A percentile compares a stretch with the other conserved stretches of the same genome.
Evolutionary conservation across 768 basidiomycete species (phyloP).

Genomic region (Pisolithus orientalis): DNA sequence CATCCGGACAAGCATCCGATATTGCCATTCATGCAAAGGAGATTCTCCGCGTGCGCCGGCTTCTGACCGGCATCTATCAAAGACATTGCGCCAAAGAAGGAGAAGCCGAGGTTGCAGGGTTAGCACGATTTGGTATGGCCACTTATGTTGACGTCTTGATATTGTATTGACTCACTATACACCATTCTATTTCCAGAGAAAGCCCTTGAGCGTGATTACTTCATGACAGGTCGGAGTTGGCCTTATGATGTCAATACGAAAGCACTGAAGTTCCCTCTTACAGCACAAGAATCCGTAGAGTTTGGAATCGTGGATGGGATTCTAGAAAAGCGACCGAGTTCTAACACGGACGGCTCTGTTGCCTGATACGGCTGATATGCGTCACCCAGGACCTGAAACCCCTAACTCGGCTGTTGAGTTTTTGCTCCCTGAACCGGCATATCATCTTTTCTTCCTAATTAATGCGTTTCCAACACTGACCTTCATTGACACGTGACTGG

Average conservation of each 20-base stretch:
- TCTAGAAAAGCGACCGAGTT: constrained; percentile 66
- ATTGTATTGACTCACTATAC: constrained; percentile 10
- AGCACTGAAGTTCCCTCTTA: constrained; percentile 15
- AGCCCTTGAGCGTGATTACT: constrained; percentile 92
- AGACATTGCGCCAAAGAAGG: constrained; percentile 67
- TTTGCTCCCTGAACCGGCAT: neutral
- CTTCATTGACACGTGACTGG: no score
- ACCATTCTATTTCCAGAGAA: constrained; percentile 45
- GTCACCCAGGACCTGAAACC: constrained; percentile 3
- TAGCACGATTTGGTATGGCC: constrained; percentile 71
- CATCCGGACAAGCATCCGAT: constrained; percentile 91
- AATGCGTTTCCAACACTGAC: no score
- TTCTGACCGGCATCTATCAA: constrained; percentile 85
- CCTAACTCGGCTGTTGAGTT: constrained; percentile 7
- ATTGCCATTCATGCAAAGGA: constrained; percentile 98
- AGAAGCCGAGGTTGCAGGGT: constrained; percentile 57
- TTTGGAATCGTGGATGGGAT: constrained; percentile 95
- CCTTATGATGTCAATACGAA: constrained; percentile 11
- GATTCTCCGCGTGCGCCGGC: constrained; percentile 81
- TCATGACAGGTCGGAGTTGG: constrained; percentile 69
- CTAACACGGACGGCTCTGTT: constrained; percentile 31
- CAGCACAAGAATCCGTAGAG: constrained; percentile 80
- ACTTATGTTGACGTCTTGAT: constrained; percentile 14
- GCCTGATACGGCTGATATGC: constrained; percentile 10
- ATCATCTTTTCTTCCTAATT: neutral